Evolutionary conservation across 345 rosid species (phyloP).

Genomic region (Angophora floribunda): DNA sequence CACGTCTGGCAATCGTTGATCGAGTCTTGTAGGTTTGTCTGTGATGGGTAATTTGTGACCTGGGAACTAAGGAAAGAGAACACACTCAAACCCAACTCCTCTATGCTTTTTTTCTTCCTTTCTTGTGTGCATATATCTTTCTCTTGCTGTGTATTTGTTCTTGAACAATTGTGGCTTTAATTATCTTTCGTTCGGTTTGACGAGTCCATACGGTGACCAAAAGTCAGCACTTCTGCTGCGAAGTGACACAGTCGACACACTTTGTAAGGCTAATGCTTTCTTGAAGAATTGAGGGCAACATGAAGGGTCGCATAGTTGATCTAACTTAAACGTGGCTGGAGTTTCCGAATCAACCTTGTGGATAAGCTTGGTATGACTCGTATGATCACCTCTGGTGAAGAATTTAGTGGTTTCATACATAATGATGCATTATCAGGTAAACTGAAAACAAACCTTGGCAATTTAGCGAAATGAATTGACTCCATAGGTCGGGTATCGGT

Average conservation of each 20-base stretch:
- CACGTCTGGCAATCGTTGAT: neutral
- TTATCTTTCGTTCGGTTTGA: neutral
- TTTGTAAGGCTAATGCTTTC: neutral
- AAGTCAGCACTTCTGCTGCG: neutral
- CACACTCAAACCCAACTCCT: neutral
- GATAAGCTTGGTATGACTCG: too few relatives aligned
- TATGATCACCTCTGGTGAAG: neutral
- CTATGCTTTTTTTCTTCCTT: neutral
- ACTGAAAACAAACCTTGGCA: neutral
- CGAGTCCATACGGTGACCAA: neutral
- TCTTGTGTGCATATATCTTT: neutral
- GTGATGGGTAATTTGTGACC: neutral
- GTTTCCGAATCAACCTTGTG: too few relatives aligned
- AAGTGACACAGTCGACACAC: neutral
- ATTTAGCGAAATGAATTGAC: neutral
- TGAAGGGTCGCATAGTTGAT: too few relatives aligned
- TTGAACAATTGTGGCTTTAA: neutral
- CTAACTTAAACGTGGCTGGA: neutral
- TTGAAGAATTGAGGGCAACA: too few relatives aligned
- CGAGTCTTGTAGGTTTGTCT: neutral
- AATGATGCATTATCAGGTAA: neutral
- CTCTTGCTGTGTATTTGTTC: neutral
- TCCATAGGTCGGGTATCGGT: neutral
- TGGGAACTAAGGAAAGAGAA: neutral
- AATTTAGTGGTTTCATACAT: neutral